These are phyloP conservation scores for Boletus vermiculosoides DNA, from an alignment of 768 basidiomycete species.

Conservation along the genomic window DNA sequence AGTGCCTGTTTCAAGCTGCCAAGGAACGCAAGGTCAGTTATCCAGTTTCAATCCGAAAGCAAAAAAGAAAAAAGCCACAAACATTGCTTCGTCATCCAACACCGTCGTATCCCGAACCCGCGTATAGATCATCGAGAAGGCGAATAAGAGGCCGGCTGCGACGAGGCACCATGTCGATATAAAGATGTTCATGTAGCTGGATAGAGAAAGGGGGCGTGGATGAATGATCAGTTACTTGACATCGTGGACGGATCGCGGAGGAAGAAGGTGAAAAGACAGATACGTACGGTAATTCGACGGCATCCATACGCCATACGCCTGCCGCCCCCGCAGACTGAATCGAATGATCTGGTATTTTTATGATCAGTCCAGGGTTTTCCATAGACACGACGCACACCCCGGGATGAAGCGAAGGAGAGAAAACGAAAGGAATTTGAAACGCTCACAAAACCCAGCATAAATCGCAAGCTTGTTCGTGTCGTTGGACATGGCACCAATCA, in stretches of 20 bases:
- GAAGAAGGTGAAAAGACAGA: background rate
- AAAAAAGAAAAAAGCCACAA: slow-evolving; percentile 20
- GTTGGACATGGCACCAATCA: slow-evolving; percentile 83
- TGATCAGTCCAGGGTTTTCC: background rate
- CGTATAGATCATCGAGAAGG: slow-evolving; percentile 69
- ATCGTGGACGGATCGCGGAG: background rate
- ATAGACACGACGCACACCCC: background rate
- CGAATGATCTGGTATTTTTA: slow-evolving; percentile 51
- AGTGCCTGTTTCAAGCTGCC: slow-evolving; percentile 8
- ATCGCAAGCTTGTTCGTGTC: slow-evolving; percentile 74
- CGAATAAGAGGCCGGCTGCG: slow-evolving; percentile 57
- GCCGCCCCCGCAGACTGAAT: slow-evolving; percentile 75
- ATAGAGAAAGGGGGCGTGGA: background rate
- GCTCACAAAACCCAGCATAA: slow-evolving; percentile 75
- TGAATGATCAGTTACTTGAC: background rate
- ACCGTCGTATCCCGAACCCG: slow-evolving; percentile 61
- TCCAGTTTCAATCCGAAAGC: background rate
- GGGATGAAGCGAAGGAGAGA: background rate
- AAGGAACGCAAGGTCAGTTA: background rate
- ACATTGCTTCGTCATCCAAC: slow-evolving; percentile 55
- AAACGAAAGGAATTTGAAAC: slow-evolving; percentile 42
- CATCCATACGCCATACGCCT: slow-evolving; percentile 70
- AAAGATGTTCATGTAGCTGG: slow-evolving; percentile 65
- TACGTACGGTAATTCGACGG: slow-evolving; percentile 59
- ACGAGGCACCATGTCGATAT: slow-evolving; percentile 70